Evolutionary conservation across 2,329 filamentous ascomycete genomes (phyloP), one percentile per base, ranked within the genome.

Genomic region (Botrytis hyacinthi): DNA sequence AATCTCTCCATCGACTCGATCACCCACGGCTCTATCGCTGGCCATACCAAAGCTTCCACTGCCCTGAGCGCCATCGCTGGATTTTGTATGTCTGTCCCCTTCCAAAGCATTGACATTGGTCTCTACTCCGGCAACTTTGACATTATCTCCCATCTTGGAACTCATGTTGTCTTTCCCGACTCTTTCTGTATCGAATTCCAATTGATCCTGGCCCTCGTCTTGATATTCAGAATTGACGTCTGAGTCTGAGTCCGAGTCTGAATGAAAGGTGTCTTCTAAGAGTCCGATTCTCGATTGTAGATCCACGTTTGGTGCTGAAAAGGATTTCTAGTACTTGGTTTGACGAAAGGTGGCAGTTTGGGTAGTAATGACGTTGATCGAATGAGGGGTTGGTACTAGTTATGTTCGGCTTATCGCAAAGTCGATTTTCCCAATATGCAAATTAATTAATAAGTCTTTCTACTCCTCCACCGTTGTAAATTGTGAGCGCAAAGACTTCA

Each of bases 401-500:
- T 54, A n/a, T 10, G 35, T 18, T 8, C 35, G 35, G 26, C 18
- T 70, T 67, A 44, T 51, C n/a, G 42, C 40, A 35, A 70, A 61
- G n/a, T n/a, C 63, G 35, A 57, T 57, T 14, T 20, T 42, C 57
- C 29, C 44, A 26, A 48, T 61, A 20, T 12, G 12, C 48, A 26
- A 54, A 74, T 70, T 44, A 18, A 57, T 62, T 40, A 73, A 71
- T 71, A 78, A 81, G 79, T 80, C 80, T 80, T 80, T 81, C 77
- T 80, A 72, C 75, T 61, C 74, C 75, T 76, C 72, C 76, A 62
- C 46, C 46, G 29, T 32, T 61, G 65, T 71, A 48, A 32, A 71
- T 75, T 79, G 76, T 77, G 77, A 80, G 78, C 79, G 80, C 80
- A 81, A 81, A 81, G 80, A 81, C 80, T 80, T 78, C 73, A 81